Base-by-base conservation (phyloP, 2,329 filamentous ascomycete species). In the Helicocarpus griseus region DNA sequence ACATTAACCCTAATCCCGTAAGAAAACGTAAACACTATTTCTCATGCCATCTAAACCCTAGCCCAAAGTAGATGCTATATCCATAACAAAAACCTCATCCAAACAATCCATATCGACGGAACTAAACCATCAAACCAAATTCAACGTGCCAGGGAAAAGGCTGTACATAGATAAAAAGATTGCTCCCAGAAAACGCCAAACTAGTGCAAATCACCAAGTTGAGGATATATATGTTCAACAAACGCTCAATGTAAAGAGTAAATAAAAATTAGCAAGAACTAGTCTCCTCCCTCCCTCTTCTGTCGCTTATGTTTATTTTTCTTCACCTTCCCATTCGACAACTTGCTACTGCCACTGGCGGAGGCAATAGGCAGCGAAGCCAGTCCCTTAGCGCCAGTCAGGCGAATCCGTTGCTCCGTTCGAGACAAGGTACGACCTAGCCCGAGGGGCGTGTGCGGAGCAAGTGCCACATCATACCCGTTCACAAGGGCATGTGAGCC, bases 311-410 rank as follows among this genome's bases (percentile, higher is more conserved):
- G 17, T 14, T 43, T 50, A 19, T 28, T 14, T 28, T 35, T 50
- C 33, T 28, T 33, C 4, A 40, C 22, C 24, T 39, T 40, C 22
- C 47, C 47, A 49, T 40, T 49, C 14, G 14, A 6, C 22, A 39
- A 22, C 24, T 31, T 49, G 33, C 33, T 14, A 13, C 33, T 49
- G 8, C 33, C 19, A 26, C 17, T 17, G 7, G 47, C 13, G 4
- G 45, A 45, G n/a, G 48, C 33, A 28, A 58, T 52, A 5, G 57
- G 57, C 21, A 56, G 53, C 36, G 67, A 70, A 4, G 72, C 71
- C 45, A 74, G 55, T 0, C 72, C 72, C 38, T 63, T 68, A 5
- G 68, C 71, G 11, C 71, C 72, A 5, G 71, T 73, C 40, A 61
- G 52, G 35, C 71, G 62, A 29, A 73, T 70, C 28, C 71, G 62